Evolutionary conservation across 1,284 basidiomycete genomes (phyloP), one percentile per base, ranked within the genome.

Genomic region (Laetiporus sulphureus): DNA sequence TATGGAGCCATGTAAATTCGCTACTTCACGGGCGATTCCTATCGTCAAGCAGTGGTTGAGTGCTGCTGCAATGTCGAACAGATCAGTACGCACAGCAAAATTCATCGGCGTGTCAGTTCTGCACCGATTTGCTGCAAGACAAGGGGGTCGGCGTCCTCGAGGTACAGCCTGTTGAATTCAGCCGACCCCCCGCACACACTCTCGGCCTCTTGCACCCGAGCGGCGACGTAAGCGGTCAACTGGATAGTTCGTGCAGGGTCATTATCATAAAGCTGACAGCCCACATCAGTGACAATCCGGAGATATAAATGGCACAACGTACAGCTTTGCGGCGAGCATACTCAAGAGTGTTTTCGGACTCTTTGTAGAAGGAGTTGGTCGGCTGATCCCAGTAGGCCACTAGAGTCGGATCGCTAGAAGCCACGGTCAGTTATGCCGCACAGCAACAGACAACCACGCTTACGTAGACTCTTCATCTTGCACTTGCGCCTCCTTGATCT

Each of bases 401-500:
- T 13, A 85, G 42, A 4, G 47, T 42, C 6, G 51, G 35, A 24
- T 51, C 51, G 27, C 30, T 32, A 34, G 12, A 32, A 18, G 31
- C n/a, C n/a, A n/a, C n/a, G n/a, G n/a, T n/a, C n/a, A n/a, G n/a
- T n/a, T n/a, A n/a, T n/a, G n/a, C n/a, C n/a, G n/a, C n/a, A n/a
- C n/a, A n/a, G n/a, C n/a, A n/a, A n/a, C n/a, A n/a, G n/a, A n/a
- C n/a, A n/a, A n/a, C n/a, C n/a, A n/a, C n/a, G n/a, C 25, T 29
- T 18, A 24, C 8, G 16, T 3, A 33, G 32, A 27, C 13, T 27
- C 25, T n/a, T n/a, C n/a, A 12, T 24, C 63, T 5, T 67, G 62
- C 18, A 60, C 61, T 46, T 73, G 64, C 1, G 79, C 78, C 60
- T 92, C 88, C 55, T 80, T 86, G 41, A 92, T 70, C 59, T 94